phyloP scores from a whole-genome alignment of 1,284 basidiomycete species.

The Porogramme epimiltina region DNA sequence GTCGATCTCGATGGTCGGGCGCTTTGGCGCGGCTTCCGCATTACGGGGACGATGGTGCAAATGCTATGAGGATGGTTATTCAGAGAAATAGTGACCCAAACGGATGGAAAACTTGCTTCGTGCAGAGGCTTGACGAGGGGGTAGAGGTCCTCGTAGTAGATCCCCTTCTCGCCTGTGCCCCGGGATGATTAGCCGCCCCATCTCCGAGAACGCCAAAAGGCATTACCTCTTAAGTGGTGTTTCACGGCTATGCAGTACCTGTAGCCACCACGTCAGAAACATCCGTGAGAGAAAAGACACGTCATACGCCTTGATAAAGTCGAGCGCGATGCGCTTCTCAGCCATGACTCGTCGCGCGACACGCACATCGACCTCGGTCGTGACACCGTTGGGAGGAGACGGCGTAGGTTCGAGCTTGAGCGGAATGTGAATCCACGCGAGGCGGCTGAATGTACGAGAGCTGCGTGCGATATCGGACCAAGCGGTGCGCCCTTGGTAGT shows the following conservation, averaged over 20 bases:
- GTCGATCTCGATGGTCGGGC: not conserved
- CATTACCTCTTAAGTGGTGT: constrained; percentile 59
- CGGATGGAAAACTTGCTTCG: constrained; percentile 23
- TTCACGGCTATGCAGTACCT: constrained; percentile 64
- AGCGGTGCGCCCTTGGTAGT: constrained; percentile 61
- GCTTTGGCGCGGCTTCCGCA: not conserved
- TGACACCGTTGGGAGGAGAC: constrained; percentile 2
- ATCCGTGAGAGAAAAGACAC: not conserved
- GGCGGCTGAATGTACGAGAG: constrained; percentile 48
- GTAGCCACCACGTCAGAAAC: not conserved
- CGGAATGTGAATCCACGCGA: constrained; percentile 68
- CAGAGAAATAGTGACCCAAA: not conserved
- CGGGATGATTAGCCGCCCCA: not conserved
- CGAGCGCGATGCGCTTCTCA: constrained; percentile 62
- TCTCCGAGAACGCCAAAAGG: no score
- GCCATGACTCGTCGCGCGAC: constrained; percentile 54
- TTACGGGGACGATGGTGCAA: constrained; percentile 3
- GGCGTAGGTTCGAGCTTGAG: constrained; percentile 34
- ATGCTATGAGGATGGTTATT: constrained; percentile 12
- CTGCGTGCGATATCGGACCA: constrained; percentile 63
- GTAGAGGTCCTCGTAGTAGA: constrained; percentile 63
- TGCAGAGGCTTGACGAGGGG: constrained; percentile 46
- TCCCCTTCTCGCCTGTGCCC: constrained; percentile 50
- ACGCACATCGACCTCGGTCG: constrained; percentile 37
- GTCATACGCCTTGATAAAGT: constrained; percentile 56